Evolutionary conservation across 257 asterid species (phyloP), one percentile per base, ranked within the genome.

Genomic region (Scutellaria barbata): DNA sequence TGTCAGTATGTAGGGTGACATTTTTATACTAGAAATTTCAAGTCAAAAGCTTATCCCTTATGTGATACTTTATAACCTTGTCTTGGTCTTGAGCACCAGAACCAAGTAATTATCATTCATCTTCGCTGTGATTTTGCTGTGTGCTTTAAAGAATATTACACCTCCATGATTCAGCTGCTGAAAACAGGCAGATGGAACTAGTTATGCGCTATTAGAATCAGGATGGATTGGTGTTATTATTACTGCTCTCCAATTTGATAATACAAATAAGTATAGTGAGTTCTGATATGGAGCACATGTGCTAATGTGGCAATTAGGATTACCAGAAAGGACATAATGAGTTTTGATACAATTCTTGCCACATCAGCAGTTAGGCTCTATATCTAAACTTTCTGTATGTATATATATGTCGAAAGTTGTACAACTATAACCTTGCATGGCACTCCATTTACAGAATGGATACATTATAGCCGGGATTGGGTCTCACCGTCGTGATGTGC

Each of bases 111-210:
- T 65, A 33, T 53, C 58, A 58, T 50, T 45, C 63, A 9, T 42
- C 72, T 74, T 55, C 71, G 33, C 10, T 46, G 17, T 56, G 51
- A 12, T 11, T 43, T 72, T 68, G 72, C 42, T 63, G 58, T 25
- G 10, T 60, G 72, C 71, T 73, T 68, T 77, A 81, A 10, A 79
- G 83, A 67, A 81, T 79, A 72, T 13, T 73, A 65, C 89, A 84
- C 73, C 82, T 69, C 87, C 87, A 22, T 35, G 88, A 59, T 55
- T 81, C 82, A 35, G 79, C 81, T 70, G 66, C 83, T 66, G 82
- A 74, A 77, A 71, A 79, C 71, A 71, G 57, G 77, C 70, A 66
- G 66, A 74, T 46, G 59, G 66, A 74, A 66, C 69, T 55, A 47
- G 13, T 73, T 45, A 68, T 54, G 39, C 43, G 42, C n/a, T 10